Base-by-base conservation (phyloP, 2,329 filamentous ascomycete genomes). In the Pochonia chlamydosporia region DNA sequence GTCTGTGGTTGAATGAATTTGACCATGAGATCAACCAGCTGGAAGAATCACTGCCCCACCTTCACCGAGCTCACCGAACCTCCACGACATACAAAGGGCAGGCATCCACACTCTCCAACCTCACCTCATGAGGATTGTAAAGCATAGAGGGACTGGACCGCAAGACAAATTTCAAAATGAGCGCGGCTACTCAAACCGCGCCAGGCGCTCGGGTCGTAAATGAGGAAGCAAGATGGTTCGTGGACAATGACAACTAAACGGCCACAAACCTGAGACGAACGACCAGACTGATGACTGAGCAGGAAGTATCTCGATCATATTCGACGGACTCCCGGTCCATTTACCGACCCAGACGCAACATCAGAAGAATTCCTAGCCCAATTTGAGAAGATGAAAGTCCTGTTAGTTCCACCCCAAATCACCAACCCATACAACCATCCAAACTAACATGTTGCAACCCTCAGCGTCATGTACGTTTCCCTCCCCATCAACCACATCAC, bases 291-390 rank as follows among this genome's bases (percentile, higher is more conserved):
- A 51, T 24, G 31, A 16, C 21, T 23, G 7, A 49, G 46, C 53
- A 95, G 90, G 90, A 84, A 81, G 65, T 85, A 95, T 64, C 78
- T 97, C 48, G 83, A 97, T 68, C 84, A 79, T 52, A 83, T 96
- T 54, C 78, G 95, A 48, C 83, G 77, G 49, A 84, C 83, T 26
- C 71, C 78, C 3, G 92, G 93, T 2, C 89, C 93, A 1, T 96
- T 88, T 65, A 91, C 87, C 28, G 85, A 91, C 54, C 76, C 81
- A 24, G 79, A 70, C 7, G 71, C 71, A 14, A 71, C 72, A 23
- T 71, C 71, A 42, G 74, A 76, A 43, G 75, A 79, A 53, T 72
- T 72, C 21, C 66, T 79, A 6, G 68, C 72, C 7, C 72, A 73
- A 50, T 77, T 89, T 54, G 82, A 87, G 49, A 75, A 75, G 40